Evolutionary conservation across 2,329 filamentous ascomycete genomes (phyloP).

Genomic region (Zalaria sp.): DNA sequence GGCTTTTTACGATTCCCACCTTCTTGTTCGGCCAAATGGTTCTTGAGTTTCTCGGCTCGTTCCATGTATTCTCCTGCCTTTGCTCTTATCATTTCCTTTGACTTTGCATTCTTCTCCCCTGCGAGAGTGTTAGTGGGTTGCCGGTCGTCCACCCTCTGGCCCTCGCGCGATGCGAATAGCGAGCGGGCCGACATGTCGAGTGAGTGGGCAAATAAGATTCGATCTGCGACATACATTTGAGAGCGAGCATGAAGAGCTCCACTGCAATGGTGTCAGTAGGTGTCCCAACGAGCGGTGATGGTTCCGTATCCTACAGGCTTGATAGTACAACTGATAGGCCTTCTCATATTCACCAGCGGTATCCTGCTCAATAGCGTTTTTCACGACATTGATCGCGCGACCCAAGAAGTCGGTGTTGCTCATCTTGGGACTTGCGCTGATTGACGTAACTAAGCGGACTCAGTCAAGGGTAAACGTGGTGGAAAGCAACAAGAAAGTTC

Average conservation of each 20-base stretch:
- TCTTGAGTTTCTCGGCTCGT: constrained; percentile 93
- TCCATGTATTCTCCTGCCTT: constrained; percentile 98
- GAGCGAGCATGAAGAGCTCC: constrained; percentile 94
- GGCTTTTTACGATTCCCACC: constrained; percentile 53
- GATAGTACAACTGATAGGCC: constrained; percentile 92
- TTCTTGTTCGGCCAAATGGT: constrained; percentile 66
- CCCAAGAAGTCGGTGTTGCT: constrained; percentile 94
- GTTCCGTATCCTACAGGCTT: constrained; percentile 37
- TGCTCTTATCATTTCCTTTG: constrained; percentile 91
- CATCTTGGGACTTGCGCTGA: constrained; percentile 36
- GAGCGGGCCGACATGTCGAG: no score
- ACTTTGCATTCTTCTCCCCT: constrained; percentile 90
- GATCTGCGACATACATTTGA: constrained; percentile 52
- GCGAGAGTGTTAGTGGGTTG: constrained; percentile 9
- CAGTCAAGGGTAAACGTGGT: no score
- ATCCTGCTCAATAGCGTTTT: constrained; percentile 94
- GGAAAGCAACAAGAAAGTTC: no score
- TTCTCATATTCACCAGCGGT: constrained; percentile 93
- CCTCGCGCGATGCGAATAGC: no score
- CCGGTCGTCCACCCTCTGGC: not conserved
- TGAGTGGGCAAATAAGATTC: no score
- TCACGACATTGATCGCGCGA: constrained; percentile 90
- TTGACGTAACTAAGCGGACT: no score
- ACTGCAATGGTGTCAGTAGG: constrained; percentile 32
- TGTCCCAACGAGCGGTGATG: not conserved